These are phyloP conservation scores for Pelargonium fulgidum DNA, from an alignment of 441 rosid genomes.

Conservation along the genomic window DNA sequence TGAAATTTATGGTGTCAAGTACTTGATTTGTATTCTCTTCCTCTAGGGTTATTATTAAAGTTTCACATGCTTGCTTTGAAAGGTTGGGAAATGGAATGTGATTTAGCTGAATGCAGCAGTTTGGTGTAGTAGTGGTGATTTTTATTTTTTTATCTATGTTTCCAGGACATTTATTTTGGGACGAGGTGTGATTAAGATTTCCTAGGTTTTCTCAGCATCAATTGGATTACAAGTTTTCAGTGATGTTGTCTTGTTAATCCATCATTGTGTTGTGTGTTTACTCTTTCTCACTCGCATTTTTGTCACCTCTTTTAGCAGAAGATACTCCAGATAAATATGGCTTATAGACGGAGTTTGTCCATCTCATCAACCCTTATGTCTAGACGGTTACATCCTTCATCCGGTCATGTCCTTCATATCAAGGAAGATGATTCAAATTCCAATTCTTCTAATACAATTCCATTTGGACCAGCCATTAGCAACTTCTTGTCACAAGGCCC, in stretches of 20 bases:
- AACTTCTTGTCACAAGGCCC: constrained; percentile 11
- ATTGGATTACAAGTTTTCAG: background rate
- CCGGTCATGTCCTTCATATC: constrained; percentile 23
- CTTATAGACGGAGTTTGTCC: constrained; percentile 31
- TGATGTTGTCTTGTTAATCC: too few relatives aligned
- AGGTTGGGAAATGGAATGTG: background rate
- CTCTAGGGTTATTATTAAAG: background rate
- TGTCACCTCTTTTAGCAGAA: background rate
- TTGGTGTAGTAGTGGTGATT: background rate
- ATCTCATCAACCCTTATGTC: constrained; percentile 25
- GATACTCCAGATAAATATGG: constrained; percentile 19
- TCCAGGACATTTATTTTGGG: too few relatives aligned
- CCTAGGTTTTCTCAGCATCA: constrained; percentile 4
- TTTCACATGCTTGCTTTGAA: background rate
- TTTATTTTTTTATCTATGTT: background rate
- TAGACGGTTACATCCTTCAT: constrained; percentile 33
- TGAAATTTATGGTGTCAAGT: background rate
- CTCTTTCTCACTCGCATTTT: background rate
- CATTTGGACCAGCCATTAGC: constrained; percentile 8
- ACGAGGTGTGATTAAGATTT: background rate
- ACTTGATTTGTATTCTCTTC: background rate
- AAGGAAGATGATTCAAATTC: constrained; percentile 27
- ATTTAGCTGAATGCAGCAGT: background rate
- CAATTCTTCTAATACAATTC: background rate
- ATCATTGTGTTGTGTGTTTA: background rate